Evolutionary conservation across 2,329 filamentous ascomycete species (phyloP), one percentile per base, ranked within the genome.

Genomic region (Talaromyces piceae): DNA sequence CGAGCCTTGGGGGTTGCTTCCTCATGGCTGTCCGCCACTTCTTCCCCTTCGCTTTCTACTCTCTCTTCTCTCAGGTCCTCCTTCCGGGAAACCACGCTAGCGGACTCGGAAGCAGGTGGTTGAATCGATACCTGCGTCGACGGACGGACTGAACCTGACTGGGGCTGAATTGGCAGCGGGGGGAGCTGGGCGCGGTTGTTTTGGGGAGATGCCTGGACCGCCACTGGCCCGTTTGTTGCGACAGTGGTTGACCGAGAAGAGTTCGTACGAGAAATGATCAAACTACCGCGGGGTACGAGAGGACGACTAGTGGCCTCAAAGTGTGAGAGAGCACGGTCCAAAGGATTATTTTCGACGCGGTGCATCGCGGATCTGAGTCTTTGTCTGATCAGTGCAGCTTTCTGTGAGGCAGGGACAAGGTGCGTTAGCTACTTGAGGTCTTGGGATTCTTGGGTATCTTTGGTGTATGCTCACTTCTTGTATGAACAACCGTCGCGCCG

Each of bases 281-380:
- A 6, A 33, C 31, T 37, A 20, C 33, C 33, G 33, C 33, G 33
- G 37, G 28, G 18, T 26, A 45, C 6, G 16, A 50, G 45, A 12
- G 41, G 44, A 23, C 48, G 47, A 33, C 52, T 47, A 23, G 41
- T 41, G 27, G 63, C 67, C 57, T 72, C 68, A 20, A 71, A 61
- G n/a, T 68, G 67, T 18, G 67, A 70, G 26, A 72, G 52, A 13
- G 68, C 63, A 16, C 66, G 67, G 51, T 72, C 69, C 46, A 72
- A 64, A 51, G 70, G 63, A 50, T 67, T 60, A 51, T 66, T 59
- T 53, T 61, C 59, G 39, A 70, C 63, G 49, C 62, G 65, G 41
- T 66, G 68, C 68, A 71, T 70, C 44, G 70, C 70, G 37, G 59
- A 65, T 58, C 69, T 69, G 47, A 72, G 60, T 54, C 63, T 63